Base-by-base conservation (phyloP, 805 yeast species). In the Candida tallmaniae region DNA sequence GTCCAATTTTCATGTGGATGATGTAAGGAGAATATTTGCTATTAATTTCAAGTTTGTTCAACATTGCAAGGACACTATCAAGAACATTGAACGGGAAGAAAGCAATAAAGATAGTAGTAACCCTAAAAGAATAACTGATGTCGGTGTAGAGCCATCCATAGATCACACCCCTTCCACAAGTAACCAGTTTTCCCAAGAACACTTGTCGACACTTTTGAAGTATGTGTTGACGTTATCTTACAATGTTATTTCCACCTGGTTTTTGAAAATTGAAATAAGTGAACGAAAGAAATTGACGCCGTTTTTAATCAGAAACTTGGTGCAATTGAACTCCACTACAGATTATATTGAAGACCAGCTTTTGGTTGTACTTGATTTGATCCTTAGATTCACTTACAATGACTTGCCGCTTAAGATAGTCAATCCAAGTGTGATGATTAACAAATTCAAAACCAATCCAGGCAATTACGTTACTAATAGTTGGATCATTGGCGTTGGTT, bases 41-140 rank as follows among this genome's bases (percentile, higher is more conserved):
- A 83, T 87, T 52, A 81, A 88, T 1, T 83, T 87, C 62, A 80
- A 80, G 46, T 81, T 79, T 46, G 81, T 86, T 35, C 85, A 83
- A 49, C 80, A 78, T 49, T 76, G 86, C 2, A 66, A 72, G 33
- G 88, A 83, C 45, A 20, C 44, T 4, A 50, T 56, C 36, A 44
- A 61, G 42, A 44, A 54, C 32, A 44, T 62, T 50, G 32, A 48
- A 38, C 13, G 35, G 42, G 34, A 42, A 32, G n/a, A n/a, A n/a
- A n/a, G 14, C 13, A 21, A 7, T 21, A 7, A 8, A 21, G 10
- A 10, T 21, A 21, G 10, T 21, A 21, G 10, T n/a, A n/a, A n/a
- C n/a, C 26, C 26, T 10, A 6, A 23, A 20, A 24, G 14, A 6
- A 11, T 24, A 7, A n/a, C 20, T 7, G 19, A 12, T 7, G 19